Base-by-base conservation (phyloP, 2,329 filamentous ascomycete species). In the Emmonsia crescens region DNA sequence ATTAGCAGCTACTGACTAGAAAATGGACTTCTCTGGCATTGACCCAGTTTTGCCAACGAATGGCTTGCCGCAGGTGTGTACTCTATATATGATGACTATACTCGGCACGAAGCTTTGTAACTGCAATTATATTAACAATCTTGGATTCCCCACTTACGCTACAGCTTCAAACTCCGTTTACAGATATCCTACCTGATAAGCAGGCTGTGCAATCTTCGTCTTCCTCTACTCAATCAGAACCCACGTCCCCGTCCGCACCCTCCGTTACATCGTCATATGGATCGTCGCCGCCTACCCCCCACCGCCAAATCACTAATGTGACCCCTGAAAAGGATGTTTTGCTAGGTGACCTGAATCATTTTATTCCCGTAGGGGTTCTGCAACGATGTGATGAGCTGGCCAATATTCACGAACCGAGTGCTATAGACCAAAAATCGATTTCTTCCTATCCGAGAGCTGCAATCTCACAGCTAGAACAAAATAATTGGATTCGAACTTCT, bases 401-500 rank as follows among this genome's bases (percentile, higher is more conserved):
- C 10, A 36, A 57, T 54, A 21, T 21, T 4, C 56, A 21, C 24
- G 44, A 48, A 48, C 36, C 31, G 5, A 29, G 9, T 31, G 21
- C 24, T 29, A 1, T 16, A 49, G 36, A 27, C 24, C n/a, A 10
- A 8, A 5, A 14, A 14, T 38, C 6, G 44, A 16, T n/a, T 5
- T 38, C 31, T 49, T 38, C 31, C 8, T 73, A 66, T 29, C 68
- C 68, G 5, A 58, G 57, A 3, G 24, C 54, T 1, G 70, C 73
- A 36, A 56, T 76, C 27, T 49, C 60, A 1, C 64, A 62, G 1
- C 44, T 77, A 14, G 68, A 74, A 62, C 67, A 65, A n/a, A 66
- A 73, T 40, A 63, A 66, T 14, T 78, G 75, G 75, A 71, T 79
- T 31, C 70, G 67, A 55, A 73, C 68, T 33, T 63, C 60, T 44